phyloP scores from a whole-genome alignment of 2,329 filamentous ascomycete species.

The Aspergillus sp. region DNA sequence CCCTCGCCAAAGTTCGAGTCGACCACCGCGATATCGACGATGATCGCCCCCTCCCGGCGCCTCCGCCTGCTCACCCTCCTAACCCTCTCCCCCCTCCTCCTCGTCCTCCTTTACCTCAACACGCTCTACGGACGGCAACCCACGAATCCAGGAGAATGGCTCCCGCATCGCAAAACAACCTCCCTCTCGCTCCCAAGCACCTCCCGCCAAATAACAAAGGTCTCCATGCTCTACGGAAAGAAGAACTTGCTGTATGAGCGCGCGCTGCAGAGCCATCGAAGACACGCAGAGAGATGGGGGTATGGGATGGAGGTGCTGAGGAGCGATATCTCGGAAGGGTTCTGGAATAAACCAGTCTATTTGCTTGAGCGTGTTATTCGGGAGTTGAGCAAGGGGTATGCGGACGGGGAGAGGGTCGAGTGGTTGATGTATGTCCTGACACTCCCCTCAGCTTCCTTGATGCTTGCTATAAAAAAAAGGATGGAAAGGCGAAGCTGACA shows the following conservation, averaged over 20 bases:
- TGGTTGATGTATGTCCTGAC: constrained; percentile 40
- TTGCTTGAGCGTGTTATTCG: constrained; percentile 35
- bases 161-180: not conserved
- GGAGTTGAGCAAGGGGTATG: constrained; percentile 35
- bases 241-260: constrained; percentile 39
- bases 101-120: not conserved
- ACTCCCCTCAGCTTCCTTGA: not conserved
- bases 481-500: too few species aligned
- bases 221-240: constrained; percentile 41
- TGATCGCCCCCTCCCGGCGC: constrained; percentile 2
- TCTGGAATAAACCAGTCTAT: constrained; percentile 42
- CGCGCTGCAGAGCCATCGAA: constrained; percentile 41
- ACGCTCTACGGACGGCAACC: not conserved
- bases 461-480: too few species aligned
- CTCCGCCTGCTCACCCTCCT: not conserved
- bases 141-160: not conserved
- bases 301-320: constrained; percentile 43
- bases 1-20: not conserved
- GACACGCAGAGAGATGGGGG: constrained; percentile 39
- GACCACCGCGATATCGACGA: not conserved
- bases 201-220: constrained; percentile 32
- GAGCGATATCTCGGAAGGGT: constrained; percentile 37
- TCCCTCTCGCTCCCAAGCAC: not conserved
- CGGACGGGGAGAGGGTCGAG: constrained; percentile 34
- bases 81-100: not conserved